phyloP scores from a whole-genome alignment of 176 grass and related monocot genomes.

The Poa annua region DNA sequence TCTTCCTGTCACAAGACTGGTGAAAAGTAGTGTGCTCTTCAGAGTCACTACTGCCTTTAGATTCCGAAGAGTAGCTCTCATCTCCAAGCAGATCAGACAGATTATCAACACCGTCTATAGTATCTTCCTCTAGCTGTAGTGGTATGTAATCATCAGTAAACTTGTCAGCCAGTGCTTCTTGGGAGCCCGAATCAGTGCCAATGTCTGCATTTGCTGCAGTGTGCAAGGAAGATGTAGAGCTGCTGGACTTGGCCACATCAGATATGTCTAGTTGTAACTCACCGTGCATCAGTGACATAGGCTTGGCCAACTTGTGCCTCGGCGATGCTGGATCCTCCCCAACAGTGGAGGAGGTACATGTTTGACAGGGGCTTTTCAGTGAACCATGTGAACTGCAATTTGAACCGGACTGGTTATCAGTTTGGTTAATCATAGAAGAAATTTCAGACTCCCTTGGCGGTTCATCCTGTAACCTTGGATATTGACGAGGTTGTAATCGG shows the following conservation, averaged over 20 bases:
- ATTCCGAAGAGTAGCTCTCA: slow-evolving; percentile 47
- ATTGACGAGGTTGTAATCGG: slow-evolving; percentile 39
- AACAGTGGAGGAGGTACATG: slow-evolving; percentile 52
- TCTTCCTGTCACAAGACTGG: slow-evolving; percentile 24
- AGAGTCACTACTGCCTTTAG: slow-evolving; percentile 42
- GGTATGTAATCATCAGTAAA: slow-evolving; percentile 58
- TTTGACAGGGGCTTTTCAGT: slow-evolving; percentile 49
- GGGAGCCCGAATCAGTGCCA: slow-evolving; percentile 16
- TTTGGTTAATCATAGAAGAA: slow-evolving; percentile 49
- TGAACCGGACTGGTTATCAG: slow-evolving; percentile 49
- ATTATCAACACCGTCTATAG: slow-evolving; percentile 47
- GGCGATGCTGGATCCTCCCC: slow-evolving; percentile 21
- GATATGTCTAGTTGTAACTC: slow-evolving; percentile 27
- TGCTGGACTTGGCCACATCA: slow-evolving; percentile 43
- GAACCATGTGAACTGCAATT: slow-evolving; percentile 49
- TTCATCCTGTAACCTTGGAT: slow-evolving; percentile 36
- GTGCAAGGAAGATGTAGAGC: slow-evolving; percentile 35
- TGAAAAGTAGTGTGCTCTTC: slow-evolving; percentile 36
- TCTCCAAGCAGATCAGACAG: slow-evolving; percentile 40
- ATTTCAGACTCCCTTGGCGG: slow-evolving; percentile 32
- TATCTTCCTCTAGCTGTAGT: slow-evolving; percentile 39
- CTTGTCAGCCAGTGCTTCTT: slow-evolving; percentile 44
- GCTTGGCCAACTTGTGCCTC: slow-evolving; percentile 29
- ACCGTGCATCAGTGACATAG: slow-evolving; percentile 1
- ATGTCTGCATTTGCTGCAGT: slow-evolving; percentile 31